Evolutionary conservation across 169 alveolate species (phyloP).

Genomic region (Plasmodium vinckei): DNA sequence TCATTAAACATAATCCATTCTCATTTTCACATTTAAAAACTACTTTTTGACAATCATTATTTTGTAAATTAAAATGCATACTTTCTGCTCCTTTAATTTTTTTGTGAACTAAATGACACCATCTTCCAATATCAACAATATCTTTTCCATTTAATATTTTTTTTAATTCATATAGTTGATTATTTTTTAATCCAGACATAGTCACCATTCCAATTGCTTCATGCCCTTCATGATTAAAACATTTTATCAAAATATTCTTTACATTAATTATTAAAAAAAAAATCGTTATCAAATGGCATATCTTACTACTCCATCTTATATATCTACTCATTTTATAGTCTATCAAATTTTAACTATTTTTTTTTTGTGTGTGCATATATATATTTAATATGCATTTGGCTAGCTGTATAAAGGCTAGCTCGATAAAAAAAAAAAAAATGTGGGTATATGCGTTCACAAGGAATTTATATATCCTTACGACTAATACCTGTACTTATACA

Average conservation of each 20-base stretch:
- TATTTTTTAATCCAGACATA: conserved; percentile 83
- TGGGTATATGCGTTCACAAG: background rate
- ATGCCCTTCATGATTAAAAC: conserved; percentile 55
- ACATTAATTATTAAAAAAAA: conserved; percentile 2
- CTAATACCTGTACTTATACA: background rate
- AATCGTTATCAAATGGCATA: background rate
- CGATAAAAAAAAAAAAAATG: background rate
- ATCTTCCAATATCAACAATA: conserved; percentile 84
- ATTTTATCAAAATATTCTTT: background rate
- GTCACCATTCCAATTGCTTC: conserved; percentile 83
- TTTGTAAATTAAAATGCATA: conserved; percentile 56
- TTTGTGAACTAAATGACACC: conserved; percentile 82
- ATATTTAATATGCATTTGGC: conserved; percentile 7
- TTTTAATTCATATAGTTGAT: conserved; percentile 82
- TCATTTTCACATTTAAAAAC: conserved; percentile 76
- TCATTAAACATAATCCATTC: conserved; percentile 79
- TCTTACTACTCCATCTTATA: conserved; percentile 1
- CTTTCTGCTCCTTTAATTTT: conserved; percentile 32
- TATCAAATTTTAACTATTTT: background rate
- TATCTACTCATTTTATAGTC: background rate
- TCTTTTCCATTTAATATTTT: conserved; percentile 81
- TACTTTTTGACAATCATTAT: conserved; percentile 67
- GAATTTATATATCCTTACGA: background rate
- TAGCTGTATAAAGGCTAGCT: no score
- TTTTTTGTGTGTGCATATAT: background rate